These are phyloP conservation scores for Gossypium schwendimanii DNA, from an alignment of 441 rosid genomes.

Conservation along the genomic window DNA sequence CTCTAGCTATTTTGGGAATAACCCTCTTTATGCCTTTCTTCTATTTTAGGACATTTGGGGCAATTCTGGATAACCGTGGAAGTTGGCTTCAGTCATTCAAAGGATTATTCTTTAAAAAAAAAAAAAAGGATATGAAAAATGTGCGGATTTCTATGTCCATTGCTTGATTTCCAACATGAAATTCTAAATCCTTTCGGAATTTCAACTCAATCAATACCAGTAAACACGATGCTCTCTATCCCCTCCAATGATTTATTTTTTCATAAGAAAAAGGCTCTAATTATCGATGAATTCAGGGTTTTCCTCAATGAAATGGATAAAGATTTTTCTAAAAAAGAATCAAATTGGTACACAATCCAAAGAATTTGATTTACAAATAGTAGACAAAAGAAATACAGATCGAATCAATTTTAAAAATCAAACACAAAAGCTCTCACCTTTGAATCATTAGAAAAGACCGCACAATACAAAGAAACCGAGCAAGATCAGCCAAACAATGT, in stretches of 20 bases:
- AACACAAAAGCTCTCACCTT: not conserved
- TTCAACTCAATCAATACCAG: not conserved
- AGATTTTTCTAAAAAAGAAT: not conserved
- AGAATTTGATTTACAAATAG: slow-evolving; percentile 6
- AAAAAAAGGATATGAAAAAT: not conserved
- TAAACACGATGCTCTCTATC: slow-evolving; percentile 1
- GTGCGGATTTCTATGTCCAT: not conserved
- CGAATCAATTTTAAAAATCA: not conserved
- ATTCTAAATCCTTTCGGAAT: not conserved
- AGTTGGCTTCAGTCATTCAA: not conserved
- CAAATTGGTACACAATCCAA: not conserved
- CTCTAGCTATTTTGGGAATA: not conserved
- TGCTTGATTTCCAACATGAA: not conserved
- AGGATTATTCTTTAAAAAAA: slow-evolving; percentile 1
- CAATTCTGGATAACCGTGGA: not conserved
- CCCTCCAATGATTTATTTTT: not conserved
- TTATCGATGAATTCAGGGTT: not conserved
- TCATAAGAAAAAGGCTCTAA: too few species aligned
- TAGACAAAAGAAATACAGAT: not conserved
- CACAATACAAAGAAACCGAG: slow-evolving; percentile 60
- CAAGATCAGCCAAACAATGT: slow-evolving; percentile 10
- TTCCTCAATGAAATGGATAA: not conserved
- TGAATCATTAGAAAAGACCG: slow-evolving; percentile 45
- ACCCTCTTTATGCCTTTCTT: not conserved
- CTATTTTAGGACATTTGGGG: not conserved